Base-by-base conservation (phyloP, 495 filamentous ascomycete species). In the Evansstolkia leycettana region DNA sequence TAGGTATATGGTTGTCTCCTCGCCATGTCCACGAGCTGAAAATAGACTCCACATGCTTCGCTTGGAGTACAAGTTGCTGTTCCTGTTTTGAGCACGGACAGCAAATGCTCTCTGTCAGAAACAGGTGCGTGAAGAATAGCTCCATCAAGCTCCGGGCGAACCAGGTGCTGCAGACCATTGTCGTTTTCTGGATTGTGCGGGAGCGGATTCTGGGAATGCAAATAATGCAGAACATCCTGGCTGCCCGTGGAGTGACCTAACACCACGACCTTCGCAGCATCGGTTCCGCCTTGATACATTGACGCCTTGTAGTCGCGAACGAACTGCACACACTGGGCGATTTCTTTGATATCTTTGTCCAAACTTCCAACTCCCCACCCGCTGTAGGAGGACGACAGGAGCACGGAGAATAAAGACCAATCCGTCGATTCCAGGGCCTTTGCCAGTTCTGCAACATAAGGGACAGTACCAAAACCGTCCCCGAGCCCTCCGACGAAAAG, bases 161-260 rank as follows among this genome's bases (percentile, higher is more conserved):
- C 12, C 17, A 46, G 41, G 13, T 54, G 50, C 3, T 52, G n/a
- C 12, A 34, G 32, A 24, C 10, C 32, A 9, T 7, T 7, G 8
- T 20, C 17, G 12, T 3, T 13, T 8, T 19, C 13, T 9, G 32
- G n/a, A 33, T 40, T 37, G 3, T 14, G 17, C 10, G 55, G 37
- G 6, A 55, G 19, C 14, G 58, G 62, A 33, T 58, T 61, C 1
- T 51, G 40, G 10, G 58, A 39, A 33, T 57, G 41, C n/a, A 83
- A 57, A 47, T 90, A 93, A 37, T 83, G 74, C 55, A 95, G 69
- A 20, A 82, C 75, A 48, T 93, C 86, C 61, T 94, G 90, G 40
- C 82, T 85, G 2, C 90, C 90, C 0, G 80, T 84, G 1, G 80
- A 87, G 43, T 93, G 85, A 7, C 90, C 90, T 71, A 98, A 75